Evolutionary conservation across 371 early-diverging fungal genomes (phyloP).

Genomic region (Fennellomyces sp.): DNA sequence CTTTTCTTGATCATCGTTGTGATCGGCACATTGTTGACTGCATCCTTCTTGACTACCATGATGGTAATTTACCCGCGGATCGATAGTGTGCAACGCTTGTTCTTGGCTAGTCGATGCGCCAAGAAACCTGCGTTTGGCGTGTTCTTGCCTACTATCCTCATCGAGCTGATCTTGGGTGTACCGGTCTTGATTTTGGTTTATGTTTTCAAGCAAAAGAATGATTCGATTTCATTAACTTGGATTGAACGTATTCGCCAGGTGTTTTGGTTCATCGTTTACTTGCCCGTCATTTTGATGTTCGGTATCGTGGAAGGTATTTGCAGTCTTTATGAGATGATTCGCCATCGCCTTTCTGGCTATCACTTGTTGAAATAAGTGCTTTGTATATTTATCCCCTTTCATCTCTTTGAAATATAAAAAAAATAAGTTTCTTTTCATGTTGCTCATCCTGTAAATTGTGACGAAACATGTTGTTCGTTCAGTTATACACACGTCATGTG

Average conservation of each 20-base stretch:
- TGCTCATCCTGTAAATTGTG: no score
- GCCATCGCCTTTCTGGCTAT: slow-evolving; percentile 6
- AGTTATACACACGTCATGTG: no score
- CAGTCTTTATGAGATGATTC: neutral
- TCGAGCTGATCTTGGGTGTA: slow-evolving; percentile 33
- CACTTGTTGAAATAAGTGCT: neutral
- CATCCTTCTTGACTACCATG: slow-evolving; percentile 43
- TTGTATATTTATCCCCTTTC: no score
- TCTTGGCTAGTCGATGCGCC: slow-evolving; percentile 18
- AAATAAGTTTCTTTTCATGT: no score
- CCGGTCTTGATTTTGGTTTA: slow-evolving; percentile 6
- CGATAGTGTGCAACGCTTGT: slow-evolving; percentile 20
- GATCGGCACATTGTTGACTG: slow-evolving; percentile 30
- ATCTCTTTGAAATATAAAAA: neutral
- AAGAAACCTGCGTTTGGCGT: slow-evolving; percentile 17
- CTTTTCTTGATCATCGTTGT: slow-evolving; percentile 35
- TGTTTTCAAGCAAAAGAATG: slow-evolving; percentile 11
- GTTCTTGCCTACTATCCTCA: slow-evolving; percentile 27
- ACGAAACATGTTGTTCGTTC: no score
- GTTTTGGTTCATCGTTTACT: slow-evolving; percentile 39
- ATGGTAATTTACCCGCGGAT: slow-evolving; percentile 22
- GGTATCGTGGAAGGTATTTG: slow-evolving; percentile 17
- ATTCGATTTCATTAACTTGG: slow-evolving; percentile 12
- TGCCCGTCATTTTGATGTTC: slow-evolving; percentile 32
- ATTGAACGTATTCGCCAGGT: slow-evolving; percentile 37